These are phyloP conservation scores for Isabelozyma gotoi DNA, from an alignment of 805 yeast species.

Conservation along the genomic window DNA sequence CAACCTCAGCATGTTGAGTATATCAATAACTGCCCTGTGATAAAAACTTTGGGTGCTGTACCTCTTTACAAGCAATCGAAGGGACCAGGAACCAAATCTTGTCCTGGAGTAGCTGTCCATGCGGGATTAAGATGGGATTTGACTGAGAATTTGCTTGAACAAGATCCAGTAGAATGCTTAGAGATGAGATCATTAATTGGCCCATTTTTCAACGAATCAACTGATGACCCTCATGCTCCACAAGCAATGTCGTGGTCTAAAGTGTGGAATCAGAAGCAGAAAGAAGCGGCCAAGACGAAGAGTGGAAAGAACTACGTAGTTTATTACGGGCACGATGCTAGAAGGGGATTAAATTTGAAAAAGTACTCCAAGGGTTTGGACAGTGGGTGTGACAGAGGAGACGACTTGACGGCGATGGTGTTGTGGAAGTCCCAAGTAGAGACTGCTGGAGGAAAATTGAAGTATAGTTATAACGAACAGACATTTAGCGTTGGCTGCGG, in stretches of 20 bases:
- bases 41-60: slow-evolving; percentile 60
- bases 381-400: slow-evolving; percentile 78
- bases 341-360: slow-evolving; percentile 64
- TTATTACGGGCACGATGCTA: slow-evolving; percentile 88
- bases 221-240: slow-evolving; percentile 42
- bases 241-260: slow-evolving; percentile 56
- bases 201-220: slow-evolving; percentile 58
- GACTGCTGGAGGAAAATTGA: slow-evolving; percentile 9
- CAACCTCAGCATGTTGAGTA: slow-evolving; percentile 61
- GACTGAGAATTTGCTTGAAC: slow-evolving; percentile 45
- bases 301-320: slow-evolving; percentile 36
- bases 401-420: slow-evolving; percentile 61
- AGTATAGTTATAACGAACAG: slow-evolving; percentile 20
- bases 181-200: slow-evolving; percentile 70
- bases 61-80: slow-evolving; percentile 38
- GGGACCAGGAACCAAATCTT: slow-evolving; percentile 26
- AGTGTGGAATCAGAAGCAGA: slow-evolving; percentile 50
- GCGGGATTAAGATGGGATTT: slow-evolving; percentile 78
- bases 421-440: slow-evolving; percentile 29
- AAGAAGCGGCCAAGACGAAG: slow-evolving; percentile 29
- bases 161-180: slow-evolving; percentile 60
- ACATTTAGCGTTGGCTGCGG: background rate
- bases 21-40: slow-evolving; percentile 62
- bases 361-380: slow-evolving; percentile 79
- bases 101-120: slow-evolving; percentile 65